Base-by-base conservation (phyloP, 139 green algal genomes). In the Coelastrella sp. region DNA sequence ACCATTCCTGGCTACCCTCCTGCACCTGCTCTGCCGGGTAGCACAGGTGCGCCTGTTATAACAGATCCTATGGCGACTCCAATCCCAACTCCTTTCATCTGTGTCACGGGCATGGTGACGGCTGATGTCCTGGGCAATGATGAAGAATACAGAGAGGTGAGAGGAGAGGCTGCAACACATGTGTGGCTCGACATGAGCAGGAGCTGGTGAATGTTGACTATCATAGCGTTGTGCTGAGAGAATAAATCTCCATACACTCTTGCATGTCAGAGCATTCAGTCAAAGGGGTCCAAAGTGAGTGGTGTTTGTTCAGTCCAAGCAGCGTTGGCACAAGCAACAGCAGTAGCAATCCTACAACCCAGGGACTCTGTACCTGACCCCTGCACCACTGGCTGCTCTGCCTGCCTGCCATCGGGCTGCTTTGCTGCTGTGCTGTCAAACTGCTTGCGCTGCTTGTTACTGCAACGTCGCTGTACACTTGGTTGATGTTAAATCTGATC, bases 31-130 rank as follows among this genome's bases (percentile, higher is more conserved):
- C 71, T 63, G 43, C 71, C 30, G n/a, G 71, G 62, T 69, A 30
- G 8, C 9, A 27, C 71, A 79, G 71, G 71, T 60, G 27, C 59
- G 5, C 23, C 23, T 35, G 40, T 45, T 27, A 50, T 45, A 5
- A 15, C n/a, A 19, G 48, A 86, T 43, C 81, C 64, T 6, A 40
- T 79, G 66, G 51, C 43, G 3, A 50, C n/a, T 3, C 45, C 67
- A 4, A 50, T 64, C 5, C 72, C 73, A 25, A 64, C 72, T 17
- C 45, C 72, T 9, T 60, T 78, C 50, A 32, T 84, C 32, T 82
- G 81, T 25, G 80, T 91, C 50, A 85, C 50, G 7, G 87, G 87
- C 69, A 91, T 91, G 87, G 62, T 91, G 30, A 91, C 77, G 3
- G 62, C 79, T 17, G 79, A 78, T 45, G n/a, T 79, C 57, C 85